phyloP scores from a whole-genome alignment of 2,329 filamentous ascomycete genomes.

The Ceratocystis harringtonii region DNA sequence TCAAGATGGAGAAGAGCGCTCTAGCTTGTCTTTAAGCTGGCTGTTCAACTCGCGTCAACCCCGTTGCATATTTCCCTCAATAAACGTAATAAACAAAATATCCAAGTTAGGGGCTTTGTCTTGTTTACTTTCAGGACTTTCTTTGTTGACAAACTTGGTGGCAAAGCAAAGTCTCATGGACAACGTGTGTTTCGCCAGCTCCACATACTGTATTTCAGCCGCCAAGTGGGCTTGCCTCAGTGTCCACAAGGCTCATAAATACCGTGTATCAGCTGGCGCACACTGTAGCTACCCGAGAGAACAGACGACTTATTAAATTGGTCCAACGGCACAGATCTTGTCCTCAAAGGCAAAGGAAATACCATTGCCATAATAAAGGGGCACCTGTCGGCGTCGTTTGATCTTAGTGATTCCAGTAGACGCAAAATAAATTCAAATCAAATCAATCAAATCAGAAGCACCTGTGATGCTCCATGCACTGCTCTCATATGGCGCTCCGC shows the following conservation, averaged over 20 bases:
- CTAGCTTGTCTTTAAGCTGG: neutral
- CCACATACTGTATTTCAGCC: neutral
- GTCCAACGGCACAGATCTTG: neutral
- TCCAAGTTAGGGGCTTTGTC: neutral
- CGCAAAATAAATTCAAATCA: no score
- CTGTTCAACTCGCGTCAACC: no score
- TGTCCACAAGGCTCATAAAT: neutral
- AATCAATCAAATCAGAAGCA: no score
- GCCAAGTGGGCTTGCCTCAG: neutral
- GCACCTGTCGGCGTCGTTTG: no score
- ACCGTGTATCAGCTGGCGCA: neutral
- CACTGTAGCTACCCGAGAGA: neutral
- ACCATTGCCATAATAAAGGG: neutral
- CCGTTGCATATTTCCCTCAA: no score
- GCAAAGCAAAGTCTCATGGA: neutral
- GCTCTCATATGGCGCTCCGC: neutral
- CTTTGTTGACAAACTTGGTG: neutral
- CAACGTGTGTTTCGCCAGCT: neutral
- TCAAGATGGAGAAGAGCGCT: neutral
- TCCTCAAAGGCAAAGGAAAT: neutral
- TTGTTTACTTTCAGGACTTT: neutral
- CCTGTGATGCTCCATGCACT: neutral
- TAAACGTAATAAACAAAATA: no score
- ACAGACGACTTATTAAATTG: conserved; percentile 1
- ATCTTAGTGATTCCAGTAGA: no score